These are phyloP conservation scores for Spiromastix sp. DNA, from an alignment of 2,329 filamentous ascomycete species.

Conservation along the genomic window DNA sequence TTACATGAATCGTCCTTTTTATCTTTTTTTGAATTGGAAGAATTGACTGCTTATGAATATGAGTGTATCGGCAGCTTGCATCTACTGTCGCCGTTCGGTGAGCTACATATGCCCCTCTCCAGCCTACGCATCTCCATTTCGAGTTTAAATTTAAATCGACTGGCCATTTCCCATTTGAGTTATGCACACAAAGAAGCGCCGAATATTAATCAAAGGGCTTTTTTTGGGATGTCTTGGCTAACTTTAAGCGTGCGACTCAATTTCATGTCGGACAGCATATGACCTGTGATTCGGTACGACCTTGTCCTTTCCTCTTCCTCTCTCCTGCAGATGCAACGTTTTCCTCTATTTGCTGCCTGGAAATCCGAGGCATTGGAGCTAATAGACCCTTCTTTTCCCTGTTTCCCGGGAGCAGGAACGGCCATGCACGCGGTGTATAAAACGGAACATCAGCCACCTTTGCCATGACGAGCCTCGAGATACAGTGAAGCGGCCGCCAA, in stretches of 20 bases:
- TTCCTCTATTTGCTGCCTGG: constrained; percentile 1
- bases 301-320: constrained; percentile 5
- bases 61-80: constrained; percentile 59
- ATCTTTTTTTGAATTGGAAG: not conserved
- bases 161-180: no score
- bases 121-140: no score
- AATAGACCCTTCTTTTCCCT: constrained; percentile 5
- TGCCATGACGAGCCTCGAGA: constrained; percentile 97
- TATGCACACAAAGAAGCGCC: no score
- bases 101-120: constrained; percentile 41
- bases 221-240: no score
- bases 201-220: no score
- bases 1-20: not conserved
- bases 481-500: constrained; percentile 69
- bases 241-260: constrained; percentile 9
- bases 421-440: constrained; percentile 94
- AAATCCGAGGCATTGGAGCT: not conserved
- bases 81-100: constrained; percentile 85
- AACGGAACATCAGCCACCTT: constrained; percentile 95
- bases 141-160: no score
- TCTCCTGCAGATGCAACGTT: constrained; percentile 14
- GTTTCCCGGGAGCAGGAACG: constrained; percentile 55
- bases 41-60: not conserved
- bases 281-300: constrained; percentile 78
- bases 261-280: constrained; percentile 58